These are phyloP conservation scores for Malus hybrid DNA, from an alignment of 331 rosid species.

Conservation along the genomic window DNA sequence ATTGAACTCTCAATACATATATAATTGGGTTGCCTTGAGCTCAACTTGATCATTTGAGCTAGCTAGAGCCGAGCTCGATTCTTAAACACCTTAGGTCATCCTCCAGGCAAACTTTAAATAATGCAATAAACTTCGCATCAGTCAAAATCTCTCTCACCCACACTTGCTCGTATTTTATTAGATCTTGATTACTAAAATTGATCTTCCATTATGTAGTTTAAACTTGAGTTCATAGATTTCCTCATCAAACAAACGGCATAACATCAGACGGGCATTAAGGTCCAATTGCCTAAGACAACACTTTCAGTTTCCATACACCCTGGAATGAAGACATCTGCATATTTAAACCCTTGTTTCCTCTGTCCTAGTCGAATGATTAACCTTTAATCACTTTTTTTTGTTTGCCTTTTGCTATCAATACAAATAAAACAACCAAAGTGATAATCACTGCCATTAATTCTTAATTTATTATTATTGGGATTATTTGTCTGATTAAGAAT, in stretches of 20 bases:
- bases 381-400: not conserved
- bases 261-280: not conserved
- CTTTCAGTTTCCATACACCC: slow-evolving; percentile 20
- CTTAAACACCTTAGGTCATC: not conserved
- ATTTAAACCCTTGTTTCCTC: not conserved
- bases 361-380: slow-evolving; percentile 7
- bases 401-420: not conserved
- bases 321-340: slow-evolving; percentile 18
- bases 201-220: not conserved
- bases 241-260: not conserved
- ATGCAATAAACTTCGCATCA: slow-evolving; percentile 3
- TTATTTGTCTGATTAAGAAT: not conserved
- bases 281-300: slow-evolving; percentile 12
- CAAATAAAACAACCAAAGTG: not conserved
- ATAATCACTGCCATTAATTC: not conserved
- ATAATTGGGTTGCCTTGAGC: not conserved
- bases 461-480: not conserved
- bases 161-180: not conserved
- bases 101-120: not conserved
- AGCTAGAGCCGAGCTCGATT: not conserved
- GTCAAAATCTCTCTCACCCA: not conserved
- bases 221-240: not conserved
- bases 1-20: not conserved
- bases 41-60: not conserved
- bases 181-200: not conserved